These are phyloP conservation scores for Bodo saltans DNA, from an alignment of 78 protist species.

Conservation along the genomic window DNA sequence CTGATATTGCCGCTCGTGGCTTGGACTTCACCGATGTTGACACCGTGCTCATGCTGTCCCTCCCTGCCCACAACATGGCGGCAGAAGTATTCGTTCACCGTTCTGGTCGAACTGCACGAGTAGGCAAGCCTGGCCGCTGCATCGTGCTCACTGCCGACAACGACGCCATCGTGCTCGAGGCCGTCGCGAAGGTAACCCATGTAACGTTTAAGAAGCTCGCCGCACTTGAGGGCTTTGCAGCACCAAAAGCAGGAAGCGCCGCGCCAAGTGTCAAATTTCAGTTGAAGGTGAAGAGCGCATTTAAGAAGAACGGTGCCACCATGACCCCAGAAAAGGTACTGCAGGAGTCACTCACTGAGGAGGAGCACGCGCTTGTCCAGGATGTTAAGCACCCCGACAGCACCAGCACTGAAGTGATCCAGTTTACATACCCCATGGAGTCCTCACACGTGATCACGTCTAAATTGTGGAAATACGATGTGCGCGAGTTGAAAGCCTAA, in stretches of 20 bases:
- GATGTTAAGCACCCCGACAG: too few relatives aligned
- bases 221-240: not conserved
- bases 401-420: too few relatives aligned
- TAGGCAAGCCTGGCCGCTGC: not conserved
- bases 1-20: slow-evolving; percentile 80
- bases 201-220: not conserved
- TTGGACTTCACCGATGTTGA: slow-evolving; percentile 74
- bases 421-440: too few relatives aligned
- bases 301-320: too few relatives aligned
- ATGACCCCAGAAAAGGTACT: too few relatives aligned
- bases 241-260: too few relatives aligned
- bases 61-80: not conserved
- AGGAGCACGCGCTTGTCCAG: too few relatives aligned
- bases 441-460: too few relatives aligned
- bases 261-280: not conserved
- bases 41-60: not conserved
- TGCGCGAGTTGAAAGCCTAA: too few relatives aligned
- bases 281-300: not conserved
- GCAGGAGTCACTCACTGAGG: too few relatives aligned
- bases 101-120: slow-evolving; percentile 14
- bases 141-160: not conserved
- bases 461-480: too few relatives aligned
- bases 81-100: not conserved
- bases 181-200: not conserved
- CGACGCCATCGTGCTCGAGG: not conserved